Conservation (phyloP, 495 filamentous ascomycete species). For the Hyaloscypha variabilis region DNA sequence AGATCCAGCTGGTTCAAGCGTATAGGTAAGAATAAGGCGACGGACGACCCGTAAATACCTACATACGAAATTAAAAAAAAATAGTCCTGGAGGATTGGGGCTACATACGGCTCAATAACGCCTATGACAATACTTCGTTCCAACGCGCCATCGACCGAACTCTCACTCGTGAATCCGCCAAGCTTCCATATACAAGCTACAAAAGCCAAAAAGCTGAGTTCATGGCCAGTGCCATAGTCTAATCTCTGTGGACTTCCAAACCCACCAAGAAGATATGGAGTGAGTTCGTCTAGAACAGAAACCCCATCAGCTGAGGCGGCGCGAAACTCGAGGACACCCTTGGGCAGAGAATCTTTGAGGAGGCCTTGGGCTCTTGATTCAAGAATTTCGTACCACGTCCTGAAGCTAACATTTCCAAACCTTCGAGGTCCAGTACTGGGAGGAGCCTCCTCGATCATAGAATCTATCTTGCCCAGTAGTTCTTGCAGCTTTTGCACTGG, state of each 20-base stretch:
- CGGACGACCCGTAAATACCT: slow-evolving; percentile 86
- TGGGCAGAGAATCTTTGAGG: slow-evolving; percentile 63
- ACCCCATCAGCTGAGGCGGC: slow-evolving; percentile 8
- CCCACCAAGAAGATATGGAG: slow-evolving; percentile 78
- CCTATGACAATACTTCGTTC: slow-evolving; percentile 80
- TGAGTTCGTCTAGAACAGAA: slow-evolving; percentile 65
- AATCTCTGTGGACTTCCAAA: slow-evolving; percentile 89
- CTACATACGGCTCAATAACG: slow-evolving; percentile 75
- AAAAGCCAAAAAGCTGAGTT: slow-evolving; percentile 92
- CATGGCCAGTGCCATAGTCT: slow-evolving; percentile 96
- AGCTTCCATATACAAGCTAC: slow-evolving; percentile 89
- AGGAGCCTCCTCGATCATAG: slow-evolving; percentile 75
- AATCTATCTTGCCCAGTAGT: slow-evolving; percentile 62
- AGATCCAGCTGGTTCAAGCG: slow-evolving; percentile 92
- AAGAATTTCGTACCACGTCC: slow-evolving; percentile 75
- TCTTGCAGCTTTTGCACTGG: slow-evolving; percentile 65
- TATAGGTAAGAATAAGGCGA: slow-evolving; percentile 85
- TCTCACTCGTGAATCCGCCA: slow-evolving; percentile 67
- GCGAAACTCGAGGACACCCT: slow-evolving; percentile 46
- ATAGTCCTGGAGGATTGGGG: slow-evolving; percentile 29
- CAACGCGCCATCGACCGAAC: slow-evolving; percentile 44
- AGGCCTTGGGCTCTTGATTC: slow-evolving; percentile 58
- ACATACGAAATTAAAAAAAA: neutral
- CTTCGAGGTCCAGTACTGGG: slow-evolving; percentile 82
- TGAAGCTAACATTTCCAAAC: slow-evolving; percentile 90